phyloP scores from a whole-genome alignment of 2,329 filamentous ascomycete species.

The Claviceps sp. region DNA sequence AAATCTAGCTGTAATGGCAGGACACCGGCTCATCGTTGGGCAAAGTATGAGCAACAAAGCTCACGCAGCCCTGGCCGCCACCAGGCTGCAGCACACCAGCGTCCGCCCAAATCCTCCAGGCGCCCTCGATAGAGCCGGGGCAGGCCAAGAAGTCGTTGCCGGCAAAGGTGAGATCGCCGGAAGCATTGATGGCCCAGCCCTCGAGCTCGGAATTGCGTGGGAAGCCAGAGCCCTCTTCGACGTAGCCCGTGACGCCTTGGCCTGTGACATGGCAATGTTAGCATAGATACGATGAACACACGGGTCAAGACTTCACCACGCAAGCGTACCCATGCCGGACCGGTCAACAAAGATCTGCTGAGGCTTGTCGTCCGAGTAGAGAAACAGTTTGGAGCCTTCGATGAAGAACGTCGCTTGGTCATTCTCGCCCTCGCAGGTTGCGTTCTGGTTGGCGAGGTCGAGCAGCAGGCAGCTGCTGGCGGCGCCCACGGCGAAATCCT shows the following conservation, averaged over 20 bases:
- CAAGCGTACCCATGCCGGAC: constrained; percentile 40
- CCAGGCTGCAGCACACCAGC: background rate
- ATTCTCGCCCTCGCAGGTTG: constrained; percentile 31
- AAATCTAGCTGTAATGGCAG: constrained; percentile 1
- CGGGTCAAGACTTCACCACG: background rate
- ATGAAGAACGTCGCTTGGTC: constrained; percentile 38
- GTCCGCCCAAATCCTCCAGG: constrained; percentile 28
- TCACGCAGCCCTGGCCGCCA: background rate
- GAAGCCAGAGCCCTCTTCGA: constrained; percentile 26
- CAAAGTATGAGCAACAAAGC: background rate
- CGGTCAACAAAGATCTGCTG: constrained; percentile 42
- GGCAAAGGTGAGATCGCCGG: constrained; percentile 31
- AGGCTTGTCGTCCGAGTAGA: constrained; percentile 26
- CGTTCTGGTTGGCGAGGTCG: constrained; percentile 29
- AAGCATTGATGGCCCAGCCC: constrained; percentile 31
- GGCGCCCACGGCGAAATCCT: constrained; percentile 33
- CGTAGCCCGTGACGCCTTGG: constrained; percentile 40
- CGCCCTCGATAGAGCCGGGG: constrained; percentile 28
- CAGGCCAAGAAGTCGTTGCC: constrained; percentile 36
- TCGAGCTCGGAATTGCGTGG: constrained; percentile 30
- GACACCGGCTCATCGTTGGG: background rate
- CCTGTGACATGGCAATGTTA: constrained; percentile 18
- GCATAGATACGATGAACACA: background rate
- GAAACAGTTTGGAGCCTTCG: constrained; percentile 29
- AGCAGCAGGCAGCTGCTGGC: constrained; percentile 28